Conservation (phyloP, 192 early-diverging fungal species). For the Chytriomyces hyalinus region DNA sequence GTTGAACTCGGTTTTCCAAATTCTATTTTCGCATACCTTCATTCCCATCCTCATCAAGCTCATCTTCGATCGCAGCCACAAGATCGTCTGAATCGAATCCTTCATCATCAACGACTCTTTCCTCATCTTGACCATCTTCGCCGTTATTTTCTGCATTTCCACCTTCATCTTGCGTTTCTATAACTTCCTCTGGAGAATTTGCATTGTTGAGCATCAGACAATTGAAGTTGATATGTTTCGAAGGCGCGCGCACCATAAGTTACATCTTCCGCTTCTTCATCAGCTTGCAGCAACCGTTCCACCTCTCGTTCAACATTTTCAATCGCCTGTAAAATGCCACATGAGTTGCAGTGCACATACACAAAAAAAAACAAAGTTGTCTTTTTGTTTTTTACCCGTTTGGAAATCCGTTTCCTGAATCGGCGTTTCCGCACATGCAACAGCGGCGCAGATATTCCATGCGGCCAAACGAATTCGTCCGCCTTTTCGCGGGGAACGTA, state of each 20-base stretch:
- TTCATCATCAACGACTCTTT: slow-evolving; percentile 43
- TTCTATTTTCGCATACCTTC: slow-evolving; percentile 12
- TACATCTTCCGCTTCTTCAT: slow-evolving; percentile 75
- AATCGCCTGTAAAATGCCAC: slow-evolving; percentile 58
- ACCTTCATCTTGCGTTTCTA: slow-evolving; percentile 16
- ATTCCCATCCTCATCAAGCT: slow-evolving; percentile 47
- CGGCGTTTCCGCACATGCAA: slow-evolving; percentile 76
- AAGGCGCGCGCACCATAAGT: slow-evolving; percentile 56
- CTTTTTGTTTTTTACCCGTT: slow-evolving; percentile 52
- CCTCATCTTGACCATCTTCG: slow-evolving; percentile 45
- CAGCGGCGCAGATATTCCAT: slow-evolving; percentile 81
- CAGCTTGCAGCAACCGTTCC: slow-evolving; percentile 74
- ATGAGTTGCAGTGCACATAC: background rate
- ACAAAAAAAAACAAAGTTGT: background rate
- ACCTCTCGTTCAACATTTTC: slow-evolving; percentile 86
- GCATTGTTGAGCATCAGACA: background rate
- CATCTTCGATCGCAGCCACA: slow-evolving; percentile 49
- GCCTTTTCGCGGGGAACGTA: background rate
- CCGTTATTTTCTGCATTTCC: slow-evolving; percentile 29
- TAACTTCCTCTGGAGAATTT: slow-evolving; percentile 1
- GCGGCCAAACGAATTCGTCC: slow-evolving; percentile 75
- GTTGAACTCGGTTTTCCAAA: background rate
- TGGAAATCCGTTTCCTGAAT: slow-evolving; percentile 81
- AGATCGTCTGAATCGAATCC: slow-evolving; percentile 24
- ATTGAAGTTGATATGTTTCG: slow-evolving; percentile 6